Evolutionary conservation across 306 rosid genomes (phyloP).

Genomic region (Vicia villosa): DNA sequence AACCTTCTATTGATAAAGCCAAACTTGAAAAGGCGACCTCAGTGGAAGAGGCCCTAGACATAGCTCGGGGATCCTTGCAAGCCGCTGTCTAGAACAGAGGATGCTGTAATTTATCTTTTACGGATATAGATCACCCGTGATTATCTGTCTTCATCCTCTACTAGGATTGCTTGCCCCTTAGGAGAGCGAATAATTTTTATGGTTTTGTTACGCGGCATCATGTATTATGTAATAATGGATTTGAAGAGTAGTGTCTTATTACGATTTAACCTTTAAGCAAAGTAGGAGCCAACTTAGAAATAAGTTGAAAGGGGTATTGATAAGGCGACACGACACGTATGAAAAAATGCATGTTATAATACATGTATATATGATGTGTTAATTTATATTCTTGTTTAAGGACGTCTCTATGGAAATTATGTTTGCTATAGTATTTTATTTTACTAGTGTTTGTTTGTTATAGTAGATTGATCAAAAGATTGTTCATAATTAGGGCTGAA

Average conservation of each 20-base stretch:
- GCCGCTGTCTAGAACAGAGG: conserved; percentile 39
- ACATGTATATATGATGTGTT: too few relatives aligned
- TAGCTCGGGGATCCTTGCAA: conserved; percentile 59
- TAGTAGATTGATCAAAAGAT: neutral
- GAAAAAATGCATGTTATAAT: too few relatives aligned
- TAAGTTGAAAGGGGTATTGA: too few relatives aligned
- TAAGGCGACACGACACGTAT: too few relatives aligned
- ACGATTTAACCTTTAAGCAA: neutral
- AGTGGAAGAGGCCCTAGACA: conserved; percentile 80
- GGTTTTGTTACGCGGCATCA: conserved; percentile 12
- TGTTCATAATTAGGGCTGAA: neutral
- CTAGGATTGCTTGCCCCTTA: conserved; percentile 18
- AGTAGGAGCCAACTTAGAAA: too few relatives aligned
- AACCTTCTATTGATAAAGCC: conserved; percentile 73
- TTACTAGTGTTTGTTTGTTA: too few relatives aligned
- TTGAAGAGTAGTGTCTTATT: conserved; percentile 19
- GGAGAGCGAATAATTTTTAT: conserved; percentile 25
- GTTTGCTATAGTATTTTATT: neutral
- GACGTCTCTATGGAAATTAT: neutral
- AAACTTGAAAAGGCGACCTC: conserved; percentile 77
- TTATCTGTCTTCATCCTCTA: conserved; percentile 15
- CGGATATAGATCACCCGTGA: conserved; percentile 34
- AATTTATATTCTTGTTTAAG: neutral
- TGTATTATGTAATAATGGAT: neutral
- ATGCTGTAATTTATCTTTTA: conserved; percentile 31